phyloP scores from a whole-genome alignment of 1,139 yeast species.

The Yamadazyma jaroonii region DNA sequence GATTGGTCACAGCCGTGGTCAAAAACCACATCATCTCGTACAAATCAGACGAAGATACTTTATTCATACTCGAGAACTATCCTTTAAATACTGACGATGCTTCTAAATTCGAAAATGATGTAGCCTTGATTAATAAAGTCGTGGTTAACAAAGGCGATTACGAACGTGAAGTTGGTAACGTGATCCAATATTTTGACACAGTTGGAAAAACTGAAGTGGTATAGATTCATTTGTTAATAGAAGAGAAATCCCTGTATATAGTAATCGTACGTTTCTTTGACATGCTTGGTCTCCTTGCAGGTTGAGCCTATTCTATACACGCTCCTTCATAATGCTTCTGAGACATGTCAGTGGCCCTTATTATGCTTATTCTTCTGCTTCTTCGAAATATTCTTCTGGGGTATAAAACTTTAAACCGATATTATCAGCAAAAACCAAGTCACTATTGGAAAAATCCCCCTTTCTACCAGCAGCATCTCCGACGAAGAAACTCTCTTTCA shows the following conservation, averaged over 20 bases:
- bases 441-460: conserved; percentile 77
- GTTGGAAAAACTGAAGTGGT: conserved; percentile 45
- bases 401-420: conserved; percentile 52
- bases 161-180: conserved; percentile 32
- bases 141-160: conserved; percentile 33
- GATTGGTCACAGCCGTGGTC: conserved; percentile 56
- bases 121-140: conserved; percentile 44
- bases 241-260: too few relatives aligned
- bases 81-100: conserved; percentile 63
- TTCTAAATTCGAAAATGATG: conserved; percentile 57
- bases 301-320: too few relatives aligned
- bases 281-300: too few relatives aligned
- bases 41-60: conserved; percentile 42
- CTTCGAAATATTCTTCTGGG: conserved; percentile 60
- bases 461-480: conserved; percentile 96
- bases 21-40: conserved; percentile 43
- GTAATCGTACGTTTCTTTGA: too few relatives aligned
- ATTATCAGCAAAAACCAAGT: conserved; percentile 61
- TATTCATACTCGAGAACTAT: conserved; percentile 49
- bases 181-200: conserved; percentile 58
- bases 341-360: conserved; percentile 3
- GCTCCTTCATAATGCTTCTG: too few relatives aligned
- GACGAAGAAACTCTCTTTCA: conserved; percentile 59
- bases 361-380: too few relatives aligned
- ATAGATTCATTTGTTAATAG: conserved; percentile 1